phyloP scores from a whole-genome alignment of 2,329 filamentous ascomycete genomes.

The Thielaviopsis punctulata region DNA sequence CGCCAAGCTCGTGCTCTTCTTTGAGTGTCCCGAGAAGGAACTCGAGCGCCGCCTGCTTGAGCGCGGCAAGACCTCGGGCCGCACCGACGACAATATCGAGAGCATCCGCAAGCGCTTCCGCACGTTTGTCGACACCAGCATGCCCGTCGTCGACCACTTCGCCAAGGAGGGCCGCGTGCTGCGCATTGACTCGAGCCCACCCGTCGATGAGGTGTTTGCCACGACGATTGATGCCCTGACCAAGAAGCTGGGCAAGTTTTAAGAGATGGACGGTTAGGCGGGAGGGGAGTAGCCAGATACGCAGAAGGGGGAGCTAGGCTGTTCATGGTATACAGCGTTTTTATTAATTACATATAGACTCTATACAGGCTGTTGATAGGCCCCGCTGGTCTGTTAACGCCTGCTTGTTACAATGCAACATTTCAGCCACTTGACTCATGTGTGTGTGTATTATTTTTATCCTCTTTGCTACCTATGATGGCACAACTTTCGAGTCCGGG shows the following conservation, averaged over 20 bases:
- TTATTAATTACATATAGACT: too few species aligned
- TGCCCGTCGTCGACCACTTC: conserved; percentile 88
- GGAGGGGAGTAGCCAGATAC: not conserved
- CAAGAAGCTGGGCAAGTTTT: conserved; percentile 26
- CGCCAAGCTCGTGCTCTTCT: conserved; percentile 77
- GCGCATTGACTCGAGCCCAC: conserved; percentile 55
- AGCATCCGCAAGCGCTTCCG: conserved; percentile 93
- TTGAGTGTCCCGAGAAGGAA: conserved; percentile 76
- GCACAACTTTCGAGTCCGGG: too few species aligned
- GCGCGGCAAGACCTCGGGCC: conserved; percentile 80
- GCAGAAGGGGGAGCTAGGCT: not conserved
- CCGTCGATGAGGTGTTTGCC: conserved; percentile 43
- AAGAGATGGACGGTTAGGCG: not conserved
- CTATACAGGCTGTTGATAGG: too few species aligned
- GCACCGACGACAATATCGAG: conserved; percentile 85
- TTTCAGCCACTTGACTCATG: too few species aligned
- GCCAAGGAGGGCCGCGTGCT: conserved; percentile 61
- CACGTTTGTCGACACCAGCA: conserved; percentile 87
- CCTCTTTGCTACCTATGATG: too few species aligned
- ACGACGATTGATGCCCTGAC: conserved; percentile 34
- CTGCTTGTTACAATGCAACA: too few species aligned
- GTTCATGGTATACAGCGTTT: not conserved
- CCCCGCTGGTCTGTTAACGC: too few species aligned
- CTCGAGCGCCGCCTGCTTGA: conserved; percentile 75
- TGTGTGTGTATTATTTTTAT: too few species aligned